Percentiles rank a stretch among this genome's conserved stretches.
Conservation (phyloP, 148 eudicot species). For the Pouteria glomerata region DNA sequence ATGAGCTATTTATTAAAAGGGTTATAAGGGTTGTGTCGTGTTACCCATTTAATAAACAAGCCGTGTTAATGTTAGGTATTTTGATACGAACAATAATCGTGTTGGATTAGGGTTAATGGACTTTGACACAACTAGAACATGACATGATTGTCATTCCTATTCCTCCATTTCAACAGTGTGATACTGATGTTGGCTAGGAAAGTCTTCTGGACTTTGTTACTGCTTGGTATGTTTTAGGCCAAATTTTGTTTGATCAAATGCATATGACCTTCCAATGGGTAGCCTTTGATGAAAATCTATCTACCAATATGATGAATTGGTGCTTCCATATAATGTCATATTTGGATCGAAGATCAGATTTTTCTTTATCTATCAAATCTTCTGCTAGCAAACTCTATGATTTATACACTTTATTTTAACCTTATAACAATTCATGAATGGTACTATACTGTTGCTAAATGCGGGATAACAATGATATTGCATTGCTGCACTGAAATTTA, state of each 20-base stretch:
- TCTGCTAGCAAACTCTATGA: not conserved
- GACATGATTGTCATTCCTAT: too few relatives aligned
- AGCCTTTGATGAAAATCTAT: not conserved
- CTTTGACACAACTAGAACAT: too few relatives aligned
- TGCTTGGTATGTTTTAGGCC: not conserved
- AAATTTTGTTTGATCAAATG: not conserved
- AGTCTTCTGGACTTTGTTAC: not conserved
- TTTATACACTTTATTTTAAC: not conserved
- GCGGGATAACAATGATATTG: too few relatives aligned
- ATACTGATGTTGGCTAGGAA: not conserved
- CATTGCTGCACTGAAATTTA: not conserved
- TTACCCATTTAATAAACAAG: too few relatives aligned
- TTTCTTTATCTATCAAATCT: not conserved
- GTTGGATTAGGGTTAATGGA: too few relatives aligned
- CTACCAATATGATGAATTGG: not conserved
- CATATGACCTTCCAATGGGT: not conserved
- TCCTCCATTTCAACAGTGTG: not conserved
- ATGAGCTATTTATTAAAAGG: too few relatives aligned
- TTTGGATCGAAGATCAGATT: not conserved
- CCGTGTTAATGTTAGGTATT: too few relatives aligned
- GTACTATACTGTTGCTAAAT: too few relatives aligned
- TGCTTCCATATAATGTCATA: slow-evolving; percentile 4
- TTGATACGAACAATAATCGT: too few relatives aligned
- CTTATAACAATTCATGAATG: too few relatives aligned
- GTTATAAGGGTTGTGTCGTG: too few relatives aligned